Base-by-base conservation (phyloP, 345 rosid species). In the Camelina laxa region DNA sequence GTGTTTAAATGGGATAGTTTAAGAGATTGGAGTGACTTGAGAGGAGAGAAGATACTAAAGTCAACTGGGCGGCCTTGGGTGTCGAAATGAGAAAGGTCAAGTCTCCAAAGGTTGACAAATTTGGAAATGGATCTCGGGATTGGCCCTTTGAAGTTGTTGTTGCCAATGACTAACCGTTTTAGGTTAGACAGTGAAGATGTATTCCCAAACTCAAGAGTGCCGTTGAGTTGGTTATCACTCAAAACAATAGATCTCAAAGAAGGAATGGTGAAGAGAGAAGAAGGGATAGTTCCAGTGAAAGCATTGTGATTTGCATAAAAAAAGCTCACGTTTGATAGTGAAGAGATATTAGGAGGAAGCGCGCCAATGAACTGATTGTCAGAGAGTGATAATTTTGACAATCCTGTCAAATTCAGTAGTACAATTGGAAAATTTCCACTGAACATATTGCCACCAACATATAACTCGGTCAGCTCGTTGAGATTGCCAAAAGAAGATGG, bases 401-500 rank as follows among this genome's bases (percentile, higher is more conserved):
- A 36, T 24, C 9, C 9, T 10, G 15, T 59, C 64, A 59, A 4
- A 9, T 59, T 59, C 7, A 59, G 4, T 4, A 59, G 15, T 1
- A 1, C 15, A 10, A 4, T 16, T 4, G 64, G 64, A 33, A 59
- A 0, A 0, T 16, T 17, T 0, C 44, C 90, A 83, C 44, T 35
- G 64, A 59, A 24, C 24, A 16, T 11, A 2, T 16, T 59, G 2
- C 0, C 4, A n/a, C 0, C 0, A 36, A 16, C 1, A 16, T 0
- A 0, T 5, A 59, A 35, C 13, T 0, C 0, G 24, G 1, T 0
- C 14, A 59, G 9, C 44, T 19, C n/a, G 8, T 59, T 35, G 5
- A 59, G 45, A 36, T 35, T 59, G 4, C 44, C 27, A 19, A 59
- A 59, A 35, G 45, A 35, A 59, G 64, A 57, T 4, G 62, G 41